phyloP scores from a whole-genome alignment of 192 early-diverging fungal genomes.

The Gryganskiella cystojenkinii region DNA sequence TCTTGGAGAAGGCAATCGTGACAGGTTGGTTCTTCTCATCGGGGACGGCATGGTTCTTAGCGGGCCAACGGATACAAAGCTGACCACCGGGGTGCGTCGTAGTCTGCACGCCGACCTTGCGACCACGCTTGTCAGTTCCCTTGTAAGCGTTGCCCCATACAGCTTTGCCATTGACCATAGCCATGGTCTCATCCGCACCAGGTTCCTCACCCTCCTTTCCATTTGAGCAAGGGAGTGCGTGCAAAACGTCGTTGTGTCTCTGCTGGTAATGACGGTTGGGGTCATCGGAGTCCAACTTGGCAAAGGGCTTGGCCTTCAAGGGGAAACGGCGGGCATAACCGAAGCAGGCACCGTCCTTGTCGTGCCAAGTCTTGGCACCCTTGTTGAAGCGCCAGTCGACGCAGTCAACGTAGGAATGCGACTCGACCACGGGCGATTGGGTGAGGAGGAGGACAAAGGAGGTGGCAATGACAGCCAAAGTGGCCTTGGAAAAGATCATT shows the following conservation, averaged over 20 bases:
- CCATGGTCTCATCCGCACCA: conserved; percentile 47
- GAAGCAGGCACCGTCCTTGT: conserved; percentile 42
- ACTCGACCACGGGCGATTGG: conserved; percentile 21
- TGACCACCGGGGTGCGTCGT: conserved; percentile 15
- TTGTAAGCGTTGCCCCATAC: conserved; percentile 33
- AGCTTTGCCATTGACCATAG: no score
- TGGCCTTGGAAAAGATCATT: conserved; percentile 39
- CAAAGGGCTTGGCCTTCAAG: conserved; percentile 33
- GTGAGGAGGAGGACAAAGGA: conserved; percentile 40
- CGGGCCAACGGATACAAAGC: conserved; percentile 53
- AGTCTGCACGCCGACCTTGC: conserved; percentile 32
- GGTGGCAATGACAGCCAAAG: conserved; percentile 31
- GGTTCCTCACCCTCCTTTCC: conserved; percentile 37
- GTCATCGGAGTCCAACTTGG: conserved; percentile 42
- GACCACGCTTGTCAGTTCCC: conserved; percentile 32
- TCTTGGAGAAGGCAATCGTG: conserved; percentile 28
- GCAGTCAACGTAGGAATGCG: conserved; percentile 45
- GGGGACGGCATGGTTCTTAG: conserved; percentile 50
- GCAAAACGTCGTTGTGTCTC: conserved; percentile 15
- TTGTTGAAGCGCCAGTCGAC: conserved; percentile 52
- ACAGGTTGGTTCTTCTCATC: conserved; percentile 36
- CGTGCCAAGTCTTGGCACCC: conserved; percentile 23
- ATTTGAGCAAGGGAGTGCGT: conserved; percentile 35
- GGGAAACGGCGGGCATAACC: conserved; percentile 52
- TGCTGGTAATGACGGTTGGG: conserved; percentile 56